Percentiles rank a stretch among this genome's conserved stretches.
These are phyloP conservation scores for Thalassiosira livingstoniorum DNA, from an alignment of 352 stramenopile genomes.

Conservation along the genomic window DNA sequence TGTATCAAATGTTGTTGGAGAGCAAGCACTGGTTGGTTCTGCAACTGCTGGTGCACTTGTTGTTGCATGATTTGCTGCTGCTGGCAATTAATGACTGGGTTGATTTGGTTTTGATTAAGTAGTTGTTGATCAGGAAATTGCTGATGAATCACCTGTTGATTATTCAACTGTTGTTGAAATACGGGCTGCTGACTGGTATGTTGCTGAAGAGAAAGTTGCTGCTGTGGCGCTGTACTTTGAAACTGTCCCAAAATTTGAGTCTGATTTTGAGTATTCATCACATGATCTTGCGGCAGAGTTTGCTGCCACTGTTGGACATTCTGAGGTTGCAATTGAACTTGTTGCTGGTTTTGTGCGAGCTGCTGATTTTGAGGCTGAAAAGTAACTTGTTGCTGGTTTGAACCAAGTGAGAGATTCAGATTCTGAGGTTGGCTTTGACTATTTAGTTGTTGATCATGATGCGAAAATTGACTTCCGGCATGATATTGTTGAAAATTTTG, in stretches of 20 bases:
- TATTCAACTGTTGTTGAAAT: conserved; percentile 11
- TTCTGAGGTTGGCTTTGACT: too few relatives aligned
- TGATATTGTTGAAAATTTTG: too few relatives aligned
- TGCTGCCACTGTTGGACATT: not conserved
- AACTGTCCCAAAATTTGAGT: not conserved
- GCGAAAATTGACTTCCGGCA: too few relatives aligned
- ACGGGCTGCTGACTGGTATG: not conserved
- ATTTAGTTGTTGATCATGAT: too few relatives aligned
- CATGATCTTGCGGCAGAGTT: not conserved
- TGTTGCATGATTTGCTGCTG: conserved; percentile 16
- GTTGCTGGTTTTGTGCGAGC: not conserved
- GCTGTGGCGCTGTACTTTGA: not conserved
- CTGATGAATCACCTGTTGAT: not conserved
- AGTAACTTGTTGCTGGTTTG: not conserved
- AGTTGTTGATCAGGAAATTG: conserved; percentile 1
- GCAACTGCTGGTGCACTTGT: conserved; percentile 2
- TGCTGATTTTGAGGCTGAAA: not conserved
- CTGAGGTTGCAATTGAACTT: not conserved
- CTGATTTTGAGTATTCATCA: not conserved
- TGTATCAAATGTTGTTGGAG: conserved; percentile 1
- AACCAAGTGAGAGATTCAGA: too few relatives aligned
- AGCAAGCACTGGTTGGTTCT: not conserved
- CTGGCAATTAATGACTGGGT: conserved; percentile 6
- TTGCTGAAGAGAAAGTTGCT: not conserved
- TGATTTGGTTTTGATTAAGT: conserved; percentile 1